These are phyloP conservation scores for Tausonia pullulans DNA, from an alignment of 1,284 basidiomycete species.

Conservation along the genomic window DNA sequence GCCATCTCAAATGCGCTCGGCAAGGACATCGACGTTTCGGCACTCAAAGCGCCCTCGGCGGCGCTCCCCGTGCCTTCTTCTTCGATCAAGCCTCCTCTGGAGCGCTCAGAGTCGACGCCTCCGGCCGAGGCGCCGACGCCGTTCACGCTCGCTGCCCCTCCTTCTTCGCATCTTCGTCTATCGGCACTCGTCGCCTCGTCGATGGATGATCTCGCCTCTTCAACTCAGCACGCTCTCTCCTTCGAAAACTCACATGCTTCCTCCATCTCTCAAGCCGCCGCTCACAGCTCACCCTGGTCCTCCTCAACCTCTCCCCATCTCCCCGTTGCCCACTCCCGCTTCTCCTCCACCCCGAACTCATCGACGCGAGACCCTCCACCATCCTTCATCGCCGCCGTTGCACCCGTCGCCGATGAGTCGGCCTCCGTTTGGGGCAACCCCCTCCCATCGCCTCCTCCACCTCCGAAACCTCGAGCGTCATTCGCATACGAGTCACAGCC, in stretches of 20 bases:
- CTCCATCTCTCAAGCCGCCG: neutral
- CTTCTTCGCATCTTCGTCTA: neutral
- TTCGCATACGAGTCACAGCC: too few relatives aligned
- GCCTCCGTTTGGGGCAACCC: too few relatives aligned
- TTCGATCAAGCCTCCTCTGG: conserved; percentile 14
- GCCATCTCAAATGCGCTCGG: conserved; percentile 35
- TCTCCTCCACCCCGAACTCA: neutral
- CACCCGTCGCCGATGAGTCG: too few relatives aligned
- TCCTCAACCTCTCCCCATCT: neutral
- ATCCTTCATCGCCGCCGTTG: neutral
- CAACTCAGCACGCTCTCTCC: neutral
- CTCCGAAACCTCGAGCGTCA: too few relatives aligned
- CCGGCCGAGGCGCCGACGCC: conserved; percentile 2
- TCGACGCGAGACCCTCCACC: neutral
- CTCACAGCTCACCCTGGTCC: neutral
- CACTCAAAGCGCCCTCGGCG: neutral
- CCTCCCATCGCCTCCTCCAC: neutral
- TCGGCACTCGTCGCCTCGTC: neutral
- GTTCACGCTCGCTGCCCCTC: neutral
- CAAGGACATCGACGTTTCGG: conserved; percentile 31
- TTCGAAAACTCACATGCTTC: neutral
- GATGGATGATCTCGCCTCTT: conserved; percentile 10
- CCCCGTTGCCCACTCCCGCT: neutral
- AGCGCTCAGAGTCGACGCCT: conserved; percentile 24
- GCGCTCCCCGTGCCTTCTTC: neutral